Conservation (phyloP, 768 basidiomycete genomes). For the Mycena galericulata region DNA sequence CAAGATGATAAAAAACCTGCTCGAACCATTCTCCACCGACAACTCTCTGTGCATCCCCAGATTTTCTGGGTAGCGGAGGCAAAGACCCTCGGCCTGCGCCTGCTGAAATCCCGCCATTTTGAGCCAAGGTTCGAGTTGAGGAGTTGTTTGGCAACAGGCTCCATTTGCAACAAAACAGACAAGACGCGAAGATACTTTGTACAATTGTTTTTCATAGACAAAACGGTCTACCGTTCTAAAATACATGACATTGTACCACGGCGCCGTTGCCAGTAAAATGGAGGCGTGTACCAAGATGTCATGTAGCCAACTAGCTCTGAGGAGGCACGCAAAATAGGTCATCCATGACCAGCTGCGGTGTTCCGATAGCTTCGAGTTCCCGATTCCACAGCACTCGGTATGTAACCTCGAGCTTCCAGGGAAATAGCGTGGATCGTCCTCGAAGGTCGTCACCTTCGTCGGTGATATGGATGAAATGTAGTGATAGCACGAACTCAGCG, state of each 20-base stretch:
- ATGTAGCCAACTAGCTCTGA: no score
- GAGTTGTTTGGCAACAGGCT: no score
- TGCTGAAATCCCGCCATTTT: constrained; percentile 47
- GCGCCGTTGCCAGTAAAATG: no score
- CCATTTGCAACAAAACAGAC: no score
- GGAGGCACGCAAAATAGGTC: background rate
- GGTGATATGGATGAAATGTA: constrained; percentile 8
- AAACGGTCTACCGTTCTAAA: no score
- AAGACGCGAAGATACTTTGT: no score
- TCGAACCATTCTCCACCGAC: constrained; percentile 36
- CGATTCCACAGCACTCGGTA: constrained; percentile 5
- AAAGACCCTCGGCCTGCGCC: constrained; percentile 69
- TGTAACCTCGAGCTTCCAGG: constrained; percentile 2
- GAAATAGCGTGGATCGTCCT: background rate
- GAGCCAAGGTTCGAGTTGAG: background rate
- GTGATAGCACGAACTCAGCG: background rate
- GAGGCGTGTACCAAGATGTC: no score
- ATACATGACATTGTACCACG: no score
- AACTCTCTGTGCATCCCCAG: constrained; percentile 68
- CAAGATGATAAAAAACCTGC: background rate
- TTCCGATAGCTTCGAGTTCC: background rate
- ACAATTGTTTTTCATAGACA: no score
- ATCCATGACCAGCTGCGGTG: background rate
- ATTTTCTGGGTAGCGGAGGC: constrained; percentile 78
- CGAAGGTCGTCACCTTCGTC: background rate